phyloP scores from a whole-genome alignment of 805 yeast species.

The Pichia californica region DNA sequence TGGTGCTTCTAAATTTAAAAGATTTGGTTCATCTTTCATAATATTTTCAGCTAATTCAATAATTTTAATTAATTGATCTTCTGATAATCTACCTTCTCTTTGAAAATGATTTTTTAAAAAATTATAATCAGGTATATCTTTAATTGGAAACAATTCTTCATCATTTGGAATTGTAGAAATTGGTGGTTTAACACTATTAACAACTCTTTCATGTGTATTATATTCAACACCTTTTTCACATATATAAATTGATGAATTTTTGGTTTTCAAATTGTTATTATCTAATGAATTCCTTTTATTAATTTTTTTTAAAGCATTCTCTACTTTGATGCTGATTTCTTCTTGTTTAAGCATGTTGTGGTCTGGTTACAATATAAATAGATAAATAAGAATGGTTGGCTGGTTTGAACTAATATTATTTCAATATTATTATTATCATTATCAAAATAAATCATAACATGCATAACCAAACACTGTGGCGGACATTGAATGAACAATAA shows the following conservation, averaged over 20 bases:
- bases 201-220: constrained; percentile 50
- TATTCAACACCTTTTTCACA: constrained; percentile 40
- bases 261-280: no score
- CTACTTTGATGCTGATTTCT: constrained; percentile 36
- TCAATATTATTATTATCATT: no score
- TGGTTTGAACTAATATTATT: no score
- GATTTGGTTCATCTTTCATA: constrained; percentile 66
- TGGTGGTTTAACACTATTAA: constrained; percentile 56
- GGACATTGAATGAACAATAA: no score
- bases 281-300: constrained; percentile 17
- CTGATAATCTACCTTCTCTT: constrained; percentile 73
- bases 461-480: no score
- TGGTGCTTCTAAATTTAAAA: constrained; percentile 80
- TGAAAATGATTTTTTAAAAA: constrained; percentile 70
- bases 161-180: constrained; percentile 60
- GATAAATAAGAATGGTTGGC: no score
- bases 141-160: constrained; percentile 53
- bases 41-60: constrained; percentile 55
- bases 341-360: neutral
- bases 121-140: constrained; percentile 63
- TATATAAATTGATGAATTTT: neutral
- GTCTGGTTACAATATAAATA: no score
- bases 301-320: constrained; percentile 59
- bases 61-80: constrained; percentile 63
- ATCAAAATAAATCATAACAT: no score